Base-by-base conservation (phyloP, 352 stramenopile genomes). In the Phytophthora pisi region DNA sequence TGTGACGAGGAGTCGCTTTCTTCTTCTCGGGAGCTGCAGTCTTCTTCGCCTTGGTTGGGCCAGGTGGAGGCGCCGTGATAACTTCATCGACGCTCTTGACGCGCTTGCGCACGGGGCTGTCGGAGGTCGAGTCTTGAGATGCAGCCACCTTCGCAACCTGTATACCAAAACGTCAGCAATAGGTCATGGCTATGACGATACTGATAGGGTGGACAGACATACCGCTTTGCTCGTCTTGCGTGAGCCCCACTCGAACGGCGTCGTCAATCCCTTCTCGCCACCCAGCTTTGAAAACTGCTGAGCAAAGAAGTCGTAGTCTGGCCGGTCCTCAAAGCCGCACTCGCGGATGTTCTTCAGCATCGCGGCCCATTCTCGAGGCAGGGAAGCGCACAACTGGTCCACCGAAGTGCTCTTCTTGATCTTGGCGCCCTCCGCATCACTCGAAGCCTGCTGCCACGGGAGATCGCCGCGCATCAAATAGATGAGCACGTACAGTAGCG, bases 401-500 rank as follows among this genome's bases (percentile, higher is more conserved):
- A 89, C 50, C 0, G 78, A 70, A 26, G 76, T 89, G 11, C 73
- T 65, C 50, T 80, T 81, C 66, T 96, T 96, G 8, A 88, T 74
- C 42, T 82, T 90, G n/a, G 81, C 84, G 26, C 88, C 84, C 68
- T 92, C 81, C 6, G 75, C 68, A 54, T 92, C 81, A 55, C 81
- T 93, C 40, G 67, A 70, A 20, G 79, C 81, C 31, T 81, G 55
- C 63, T 88, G 80, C 77, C 89, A 95, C 34, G 82, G 74, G 15
- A 98, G 64, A 43, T 89, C 66, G 13, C 86, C 79, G n/a, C 90
- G 82, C 52, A 97, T 77, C 18, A 98, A 56, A 62, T 98, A 97
- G 18, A 95, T 75, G 4, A 97, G 74, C 24, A 98, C 89, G 56
- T 98, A 91, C 20, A 96, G 64, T 20, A 98, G 66, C 26, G 92